Base-by-base conservation (phyloP, 164 flowering plant species). In the Kingdonia uniflora region DNA sequence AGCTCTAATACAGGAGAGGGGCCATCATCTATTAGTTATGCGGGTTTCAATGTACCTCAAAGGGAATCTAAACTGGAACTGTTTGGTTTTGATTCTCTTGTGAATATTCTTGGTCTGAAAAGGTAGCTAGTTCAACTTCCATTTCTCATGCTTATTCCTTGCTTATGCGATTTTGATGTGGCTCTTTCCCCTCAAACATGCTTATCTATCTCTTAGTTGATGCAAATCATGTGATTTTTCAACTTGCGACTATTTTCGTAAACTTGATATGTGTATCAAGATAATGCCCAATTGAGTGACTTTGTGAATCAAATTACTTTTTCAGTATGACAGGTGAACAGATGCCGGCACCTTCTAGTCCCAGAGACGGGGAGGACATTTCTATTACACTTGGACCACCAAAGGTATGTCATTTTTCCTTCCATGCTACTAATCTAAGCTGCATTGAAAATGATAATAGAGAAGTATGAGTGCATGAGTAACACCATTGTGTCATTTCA, bases 1-100 rank as follows among this genome's bases (percentile, higher is more conserved):
- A 66, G 50, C 51, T 53, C 74, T 4, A 70, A 65, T 56, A 63
- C 38, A 37, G 63, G 60, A 51, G 82, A 74, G 46, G 76, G 64
- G 16, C 38, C 74, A 29, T 29, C 35, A 3, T 12, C 59, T 65
- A 64, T 74, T 55, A 57, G 57, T 50, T 70, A 80, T 69, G 66
- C 42, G 29, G 68, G 52, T 37, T 58, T 37, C 11, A 72, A 75
- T 66, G 85, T 83, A 20, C 49, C 73, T 23, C 77, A 72, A 13
- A 67, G 61, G 46, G 95, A 85, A 41, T 81, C 94, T 33, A 92
- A 82, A 64, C 50, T 92, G 78, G 99, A 92, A 66, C 63, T 92
- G 69, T 92, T 92, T 76, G 99, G 99, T 68, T 88, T 92, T 68
- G 96, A 88, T 71, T 86, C 99, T 52, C 95, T 92, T 56, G 97